Conservation (phyloP, 148 eudicot species). For the Euryodendron excelsum region DNA sequence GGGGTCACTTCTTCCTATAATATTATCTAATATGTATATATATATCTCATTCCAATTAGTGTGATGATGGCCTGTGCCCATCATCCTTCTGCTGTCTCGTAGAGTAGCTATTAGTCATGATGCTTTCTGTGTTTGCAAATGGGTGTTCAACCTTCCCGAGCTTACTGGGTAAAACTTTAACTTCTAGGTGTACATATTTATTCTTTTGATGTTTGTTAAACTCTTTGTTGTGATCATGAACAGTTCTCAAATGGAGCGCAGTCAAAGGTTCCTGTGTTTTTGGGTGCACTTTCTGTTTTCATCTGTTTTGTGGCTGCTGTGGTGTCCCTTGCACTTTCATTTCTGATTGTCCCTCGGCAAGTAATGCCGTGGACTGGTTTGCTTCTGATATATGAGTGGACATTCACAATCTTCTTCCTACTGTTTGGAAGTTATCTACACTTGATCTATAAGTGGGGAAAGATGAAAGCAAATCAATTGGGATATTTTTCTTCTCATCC, state of each 20-base stretch:
- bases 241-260: constrained; percentile 58
- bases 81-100: neutral
- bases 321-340: constrained; percentile 59
- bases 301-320: constrained; percentile 63
- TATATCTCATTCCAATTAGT: neutral
- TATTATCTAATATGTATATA: neutral
- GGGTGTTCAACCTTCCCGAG: neutral
- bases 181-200: neutral
- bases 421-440: constrained; percentile 78
- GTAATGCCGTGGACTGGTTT: constrained; percentile 96
- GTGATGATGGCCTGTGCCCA: neutral
- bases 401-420: constrained; percentile 69
- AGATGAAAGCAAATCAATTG: constrained; percentile 45
- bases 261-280: constrained; percentile 72
- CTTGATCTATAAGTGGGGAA: constrained; percentile 70
- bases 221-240: neutral
- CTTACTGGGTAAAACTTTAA: neutral
- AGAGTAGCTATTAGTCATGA: neutral
- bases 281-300: constrained; percentile 71
- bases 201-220: neutral
- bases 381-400: constrained; percentile 88
- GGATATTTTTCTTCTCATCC: constrained; percentile 50
- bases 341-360: constrained; percentile 82
- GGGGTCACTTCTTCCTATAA: neutral
- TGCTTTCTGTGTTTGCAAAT: neutral